Conservation (phyloP, 2,329 filamentous ascomycete species). For the Fusarium falciforme region DNA sequence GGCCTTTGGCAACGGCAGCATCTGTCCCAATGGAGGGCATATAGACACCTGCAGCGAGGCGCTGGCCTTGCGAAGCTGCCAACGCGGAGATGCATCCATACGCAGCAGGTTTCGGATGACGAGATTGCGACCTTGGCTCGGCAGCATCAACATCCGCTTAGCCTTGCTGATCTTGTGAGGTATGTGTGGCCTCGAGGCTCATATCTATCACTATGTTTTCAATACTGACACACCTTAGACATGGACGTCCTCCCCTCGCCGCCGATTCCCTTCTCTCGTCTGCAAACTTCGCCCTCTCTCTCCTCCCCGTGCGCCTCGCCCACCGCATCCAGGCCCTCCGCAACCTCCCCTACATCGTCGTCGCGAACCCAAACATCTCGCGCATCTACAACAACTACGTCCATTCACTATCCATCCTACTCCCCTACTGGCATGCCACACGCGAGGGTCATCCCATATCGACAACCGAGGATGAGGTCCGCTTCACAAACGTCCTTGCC, state of each 20-base stretch:
- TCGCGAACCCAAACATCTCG: conserved; percentile 95
- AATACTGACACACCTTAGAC: conserved; percentile 52
- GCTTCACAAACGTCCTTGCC: conserved; percentile 91
- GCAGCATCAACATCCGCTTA: conserved; percentile 82
- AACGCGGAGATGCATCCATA: conserved; percentile 28
- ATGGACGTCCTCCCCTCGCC: conserved; percentile 86
- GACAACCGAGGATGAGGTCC: conserved; percentile 86
- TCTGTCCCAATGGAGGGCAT: conserved; percentile 12
- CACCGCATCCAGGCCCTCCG: conserved; percentile 93
- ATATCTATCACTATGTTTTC: not conserved
- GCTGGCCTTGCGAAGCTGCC: not conserved
- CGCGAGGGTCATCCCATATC: conserved; percentile 52
- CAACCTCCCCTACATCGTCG: conserved; percentile 96
- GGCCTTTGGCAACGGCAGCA: conserved; percentile 7
- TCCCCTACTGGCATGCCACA: conserved; percentile 77
- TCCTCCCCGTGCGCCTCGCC: conserved; percentile 91
- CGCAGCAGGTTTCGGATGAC: conserved; percentile 68
- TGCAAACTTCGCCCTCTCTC: conserved; percentile 93
- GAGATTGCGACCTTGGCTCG: conserved; percentile 84
- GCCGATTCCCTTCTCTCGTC: conserved; percentile 84
- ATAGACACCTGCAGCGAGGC: not conserved
- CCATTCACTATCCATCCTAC: conserved; percentile 88
- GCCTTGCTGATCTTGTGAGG: conserved; percentile 89
- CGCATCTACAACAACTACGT: conserved; percentile 97
- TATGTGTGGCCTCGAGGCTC: conserved; percentile 52